Evolutionary conservation across 1,139 yeast species (phyloP).

Genomic region (Yamadazyma triangularis): DNA sequence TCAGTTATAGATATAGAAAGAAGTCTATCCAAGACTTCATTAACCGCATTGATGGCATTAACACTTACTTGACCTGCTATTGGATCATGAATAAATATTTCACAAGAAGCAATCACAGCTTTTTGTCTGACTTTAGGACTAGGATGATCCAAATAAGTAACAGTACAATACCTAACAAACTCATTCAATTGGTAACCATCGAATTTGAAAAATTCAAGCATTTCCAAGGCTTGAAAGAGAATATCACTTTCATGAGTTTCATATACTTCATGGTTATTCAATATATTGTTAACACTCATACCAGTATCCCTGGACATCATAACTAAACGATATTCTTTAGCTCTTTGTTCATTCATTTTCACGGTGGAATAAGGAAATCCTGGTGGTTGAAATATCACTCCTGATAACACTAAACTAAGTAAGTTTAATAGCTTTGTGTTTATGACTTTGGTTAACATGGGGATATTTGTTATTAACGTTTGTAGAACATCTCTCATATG

Average conservation of each 20-base stretch:
- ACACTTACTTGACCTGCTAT: conserved; percentile 83
- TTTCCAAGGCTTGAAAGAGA: conserved; percentile 63
- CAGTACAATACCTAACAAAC: conserved; percentile 79
- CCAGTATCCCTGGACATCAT: conserved; percentile 69
- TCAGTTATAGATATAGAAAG: conserved; percentile 88
- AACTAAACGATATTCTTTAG: conserved; percentile 71
- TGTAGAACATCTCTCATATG: conserved; percentile 74
- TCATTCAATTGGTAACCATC: conserved; percentile 76
- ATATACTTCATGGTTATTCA: conserved; percentile 35
- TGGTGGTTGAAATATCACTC: conserved; percentile 77
- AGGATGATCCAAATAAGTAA: conserved; percentile 76
- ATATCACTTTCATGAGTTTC: conserved; percentile 49
- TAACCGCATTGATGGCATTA: conserved; percentile 77
- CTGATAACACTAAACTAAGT: conserved; percentile 76
- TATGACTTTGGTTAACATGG: conserved; percentile 71
- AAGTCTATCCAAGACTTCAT: conserved; percentile 77
- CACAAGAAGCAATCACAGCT: conserved; percentile 82
- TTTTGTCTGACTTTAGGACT: conserved; percentile 76
- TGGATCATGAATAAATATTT: conserved; percentile 75
- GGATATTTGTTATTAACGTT: conserved; percentile 66
- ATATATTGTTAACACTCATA: conserved; percentile 29
- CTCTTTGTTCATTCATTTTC: conserved; percentile 59
- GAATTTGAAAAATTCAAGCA: conserved; percentile 72
- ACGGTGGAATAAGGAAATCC: conserved; percentile 80
- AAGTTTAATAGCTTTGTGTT: conserved; percentile 69